Evolutionary conservation across 2,329 filamentous ascomycete species (phyloP), one percentile per base, ranked within the genome.

Genomic region (Nothophoma quercina): DNA sequence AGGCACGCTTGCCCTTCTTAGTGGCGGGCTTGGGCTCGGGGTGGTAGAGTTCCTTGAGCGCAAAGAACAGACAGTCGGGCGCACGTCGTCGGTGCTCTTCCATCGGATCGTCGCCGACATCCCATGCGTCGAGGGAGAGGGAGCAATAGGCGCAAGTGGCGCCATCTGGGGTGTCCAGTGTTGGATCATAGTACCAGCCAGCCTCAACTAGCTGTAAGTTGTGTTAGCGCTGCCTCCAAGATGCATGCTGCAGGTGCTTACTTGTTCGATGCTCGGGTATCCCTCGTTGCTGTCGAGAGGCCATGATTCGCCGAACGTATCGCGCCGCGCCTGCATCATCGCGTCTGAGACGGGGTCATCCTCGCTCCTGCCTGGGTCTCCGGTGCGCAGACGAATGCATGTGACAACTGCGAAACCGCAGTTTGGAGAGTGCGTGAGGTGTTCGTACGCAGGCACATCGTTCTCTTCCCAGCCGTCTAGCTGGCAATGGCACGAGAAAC

Each of bases 141-240:
- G 89, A 86, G 77, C 95, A 99, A 76, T 98, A 97, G 22, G 90
- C 83, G 71, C 95, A 99, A 9, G 89, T 95, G 8, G 91, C 90
- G 77, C 93, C 90, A 73, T 99, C 95, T 60, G 95, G 88, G 10
- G 87, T 91, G 34, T 93, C 91, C 34, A 85, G 78, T 5, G 86
- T 90, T 0, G 95, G 93, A 19, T 92, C 96, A 75, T 93, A 97
- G 70, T 89, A 92, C 93, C 93, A 99, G 9, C 95, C 95, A 22
- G 91, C 90, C 60, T 93, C 90, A 26, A 91, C 91, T 78, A 98
- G 87, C 87, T 95, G 56, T 96, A 90, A 67, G 96, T 91, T 1
- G 91, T 90, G 91, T 91, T 96, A 62, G 81, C 81, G 12, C 82
- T 13, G 80, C 83, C 91, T 23, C 16, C 16, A 12, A 19, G 10